phyloP scores from a whole-genome alignment of 2,329 filamentous ascomycete species.

The Didymella segeticola region DNA sequence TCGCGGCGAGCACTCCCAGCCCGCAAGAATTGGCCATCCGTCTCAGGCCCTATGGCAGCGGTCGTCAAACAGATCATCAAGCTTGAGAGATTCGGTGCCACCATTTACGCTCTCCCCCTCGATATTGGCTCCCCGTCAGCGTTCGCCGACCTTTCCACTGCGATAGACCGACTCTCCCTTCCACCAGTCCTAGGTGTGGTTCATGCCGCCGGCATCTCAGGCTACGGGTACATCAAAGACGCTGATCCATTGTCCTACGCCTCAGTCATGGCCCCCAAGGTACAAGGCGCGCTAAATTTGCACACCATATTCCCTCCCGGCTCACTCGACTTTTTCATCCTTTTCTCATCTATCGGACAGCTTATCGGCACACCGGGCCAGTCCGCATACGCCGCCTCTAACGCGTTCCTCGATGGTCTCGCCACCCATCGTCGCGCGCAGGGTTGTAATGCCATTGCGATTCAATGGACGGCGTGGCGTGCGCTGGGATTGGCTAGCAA shows the following conservation, averaged over 20 bases:
- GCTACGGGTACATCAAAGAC: conserved; percentile 46
- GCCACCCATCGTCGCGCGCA: conserved; percentile 32
- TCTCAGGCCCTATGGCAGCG: conserved; percentile 14
- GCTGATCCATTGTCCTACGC: conserved; percentile 39
- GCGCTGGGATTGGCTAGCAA: conserved; percentile 50
- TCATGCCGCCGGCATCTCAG: conserved; percentile 51
- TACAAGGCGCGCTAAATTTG: conserved; percentile 36
- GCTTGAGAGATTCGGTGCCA: conserved; percentile 35
- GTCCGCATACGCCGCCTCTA: conserved; percentile 36
- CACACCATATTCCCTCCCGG: conserved; percentile 36
- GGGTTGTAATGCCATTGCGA: conserved; percentile 52
- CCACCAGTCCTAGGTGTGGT: conserved; percentile 52
- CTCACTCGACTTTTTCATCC: conserved; percentile 36
- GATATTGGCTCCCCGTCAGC: conserved; percentile 44
- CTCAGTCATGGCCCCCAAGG: conserved; percentile 44
- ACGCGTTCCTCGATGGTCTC: conserved; percentile 40
- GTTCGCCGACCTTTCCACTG: conserved; percentile 20
- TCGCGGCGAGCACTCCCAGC: conserved; percentile 50
- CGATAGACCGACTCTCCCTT: conserved; percentile 44
- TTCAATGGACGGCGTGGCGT: conserved; percentile 55
- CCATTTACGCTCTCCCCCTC: conserved; percentile 45
- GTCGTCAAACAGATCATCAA: conserved; percentile 21
- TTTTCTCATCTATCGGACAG: conserved; percentile 37
- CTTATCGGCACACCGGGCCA: conserved; percentile 35
- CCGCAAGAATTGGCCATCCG: conserved; percentile 39